Evolutionary conservation across 2,329 filamentous ascomycete genomes (phyloP).

Genomic region (Hypoxylon sp.): DNA sequence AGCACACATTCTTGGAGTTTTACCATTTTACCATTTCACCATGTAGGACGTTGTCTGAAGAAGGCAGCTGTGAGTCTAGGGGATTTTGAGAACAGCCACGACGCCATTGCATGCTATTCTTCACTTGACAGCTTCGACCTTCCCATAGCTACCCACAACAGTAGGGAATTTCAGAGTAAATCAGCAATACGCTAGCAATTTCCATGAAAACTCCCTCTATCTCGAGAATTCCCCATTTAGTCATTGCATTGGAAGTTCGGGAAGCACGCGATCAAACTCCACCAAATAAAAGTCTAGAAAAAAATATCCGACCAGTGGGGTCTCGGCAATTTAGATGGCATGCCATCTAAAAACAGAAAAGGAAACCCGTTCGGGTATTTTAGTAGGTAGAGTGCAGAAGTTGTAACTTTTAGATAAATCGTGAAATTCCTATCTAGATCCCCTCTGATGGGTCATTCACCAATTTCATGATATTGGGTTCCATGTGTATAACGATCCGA

Average conservation of each 20-base stretch:
- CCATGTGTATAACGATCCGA: not conserved
- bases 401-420: not conserved
- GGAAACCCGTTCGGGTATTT: constrained; percentile 16
- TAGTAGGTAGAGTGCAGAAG: constrained; percentile 6
- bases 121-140: not conserved
- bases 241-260: constrained; percentile 17
- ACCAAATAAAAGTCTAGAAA: constrained; percentile 31
- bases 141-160: not conserved
- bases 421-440: not conserved
- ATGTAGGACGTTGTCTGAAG: not conserved
- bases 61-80: constrained; percentile 4
- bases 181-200: not conserved
- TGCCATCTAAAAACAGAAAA: constrained; percentile 14
- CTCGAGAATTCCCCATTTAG: constrained; percentile 6
- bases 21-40: constrained; percentile 7
- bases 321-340: constrained; percentile 33
- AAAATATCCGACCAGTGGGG: constrained; percentile 26
- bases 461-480: not conserved
- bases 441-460: not conserved
- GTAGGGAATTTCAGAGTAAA: not conserved
- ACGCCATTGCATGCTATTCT: not conserved
- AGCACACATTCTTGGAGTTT: constrained; percentile 19
- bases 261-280: constrained; percentile 39
- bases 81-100: not conserved
- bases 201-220: constrained; percentile 1